Evolutionary conservation across 495 filamentous ascomycete species (phyloP), one percentile per base, ranked within the genome.

Genomic region (Penicillium cinerascens): DNA sequence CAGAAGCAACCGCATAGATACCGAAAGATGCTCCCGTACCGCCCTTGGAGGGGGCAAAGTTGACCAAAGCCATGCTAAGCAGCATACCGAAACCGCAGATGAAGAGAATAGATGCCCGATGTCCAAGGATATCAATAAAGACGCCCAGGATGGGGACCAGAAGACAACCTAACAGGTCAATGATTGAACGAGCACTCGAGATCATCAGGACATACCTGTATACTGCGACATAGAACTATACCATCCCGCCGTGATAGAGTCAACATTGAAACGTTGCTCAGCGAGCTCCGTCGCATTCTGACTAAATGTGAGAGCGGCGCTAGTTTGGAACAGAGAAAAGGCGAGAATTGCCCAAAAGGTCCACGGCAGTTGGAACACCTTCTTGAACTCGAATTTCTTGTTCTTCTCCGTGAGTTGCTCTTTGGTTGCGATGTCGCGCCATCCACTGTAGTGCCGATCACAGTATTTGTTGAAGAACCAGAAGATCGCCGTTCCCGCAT

Each of bases 271-370:
- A 10, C 73, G 53, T 37, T 72, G 60, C 55, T 78, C 55, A 1
- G 75, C 75, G 37, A 78, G 45, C 44, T 78, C 73, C 0, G 75
- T 78, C 2, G 68, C 69, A 56, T 78, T 76, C 41, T 68, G 65
- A 40, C 61, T 67, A 50, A 78, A 78, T 3, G 70, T 67, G 7
- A 52, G 47, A 5, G 72, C 69, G 0, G 70, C 56, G 35, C 66
- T 73, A 0, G 75, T 76, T 44, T 78, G 67, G 53, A 76, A 76
- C 39, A 78, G 33, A 4, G 72, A 74, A 44, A 78, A 76, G 0
- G 51, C 48, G 48, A 75, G 42, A 11, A 78, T 49, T 11, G 53
- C 46, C 75, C 73, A 75, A 38, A 76, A 76, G 37, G 62, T 67
- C 72, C 75, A 76, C 0, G 73, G 75, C 2, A 78, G 44, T 47